phyloP scores from a whole-genome alignment of 768 basidiomycete genomes.

The Termitomyces sp. region DNA sequence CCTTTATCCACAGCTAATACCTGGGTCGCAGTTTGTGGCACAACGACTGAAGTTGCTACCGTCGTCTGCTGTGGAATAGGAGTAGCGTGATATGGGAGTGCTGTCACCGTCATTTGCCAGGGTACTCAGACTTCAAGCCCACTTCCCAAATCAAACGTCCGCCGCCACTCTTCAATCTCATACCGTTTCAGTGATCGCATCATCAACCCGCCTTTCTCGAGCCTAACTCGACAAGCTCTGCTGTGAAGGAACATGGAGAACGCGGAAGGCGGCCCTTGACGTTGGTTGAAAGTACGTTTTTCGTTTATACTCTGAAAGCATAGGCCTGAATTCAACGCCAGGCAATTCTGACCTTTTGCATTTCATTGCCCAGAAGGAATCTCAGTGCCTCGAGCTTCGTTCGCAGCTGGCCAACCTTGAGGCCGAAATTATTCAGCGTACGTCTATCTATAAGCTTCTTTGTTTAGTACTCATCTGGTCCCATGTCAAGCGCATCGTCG shows the following conservation, averaged over 20 bases:
- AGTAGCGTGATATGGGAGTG: too few species aligned
- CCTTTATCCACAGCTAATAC: too few species aligned
- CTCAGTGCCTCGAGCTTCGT: constrained; percentile 76
- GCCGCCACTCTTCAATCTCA: constrained; percentile 52
- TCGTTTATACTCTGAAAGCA: background rate
- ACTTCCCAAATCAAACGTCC: constrained; percentile 15
- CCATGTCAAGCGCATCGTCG: constrained; percentile 72
- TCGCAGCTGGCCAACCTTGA: constrained; percentile 71
- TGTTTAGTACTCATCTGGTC: background rate
- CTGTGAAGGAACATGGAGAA: constrained; percentile 16
- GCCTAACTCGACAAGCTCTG: constrained; percentile 16
- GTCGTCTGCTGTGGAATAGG: too few species aligned
- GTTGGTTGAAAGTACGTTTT: constrained; percentile 60
- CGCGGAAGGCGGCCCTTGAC: constrained; percentile 46
- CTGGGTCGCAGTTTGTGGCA: too few species aligned
- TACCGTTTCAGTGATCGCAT: constrained; percentile 32
- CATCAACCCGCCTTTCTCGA: background rate
- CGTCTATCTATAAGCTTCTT: constrained; percentile 15
- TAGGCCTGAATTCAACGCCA: constrained; percentile 21
- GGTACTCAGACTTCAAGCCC: too few species aligned
- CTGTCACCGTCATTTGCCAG: too few species aligned
- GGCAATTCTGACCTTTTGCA: constrained; percentile 76
- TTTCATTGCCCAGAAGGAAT: constrained; percentile 84
- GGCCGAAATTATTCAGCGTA: constrained; percentile 62
- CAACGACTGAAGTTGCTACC: too few species aligned